Evolutionary conservation across 1,284 basidiomycete genomes (phyloP), one percentile per base, ranked within the genome.

Genomic region (Psilocybe mexicana): DNA sequence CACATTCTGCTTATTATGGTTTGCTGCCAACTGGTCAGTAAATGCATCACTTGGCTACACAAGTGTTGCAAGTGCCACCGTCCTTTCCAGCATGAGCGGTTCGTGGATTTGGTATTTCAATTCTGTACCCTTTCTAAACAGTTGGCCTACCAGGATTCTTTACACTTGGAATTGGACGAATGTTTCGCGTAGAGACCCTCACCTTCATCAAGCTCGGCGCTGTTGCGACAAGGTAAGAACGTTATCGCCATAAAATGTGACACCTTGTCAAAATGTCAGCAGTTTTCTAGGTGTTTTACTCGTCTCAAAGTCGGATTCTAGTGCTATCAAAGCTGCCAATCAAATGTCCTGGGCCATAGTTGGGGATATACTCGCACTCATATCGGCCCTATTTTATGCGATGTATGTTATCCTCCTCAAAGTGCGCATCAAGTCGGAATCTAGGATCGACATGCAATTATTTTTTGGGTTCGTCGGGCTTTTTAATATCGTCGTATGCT

Each of bases 391-490:
- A 7, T 91, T 93, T 70, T 98, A 98, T 74, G 92, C 96, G 0
- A 74, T 94, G 51, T 99, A 99, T 73, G 90, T 97, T 36, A 90
- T 92, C 63, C 79, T 98, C 40, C 84, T 99, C 69, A 99, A 99
- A 76, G 92, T 89, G 57, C 84, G 85, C 59, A 91, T 97, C 44
- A 85, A 84, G 43, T 82, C 85, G 55, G 95, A 97, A 71, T 90
- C 91, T 5, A 83, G 94, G 44, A 86, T 94, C 63, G 88, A 96
- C 71, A 95, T 96, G 92, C 92, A 93, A 66, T 79, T 96, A 12
- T 94, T 96, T 76, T 94, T 96, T 66, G 94, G 94, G 10, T 96
- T 94, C 67, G 94, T 97, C 28, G 95, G 95, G 6, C 77, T 94
- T 10, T 95, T 94, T 78, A 98, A 94, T 72, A 86, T 96, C 65